Evolutionary conservation across 495 filamentous ascomycete species (phyloP).

Genomic region (Xeromyces bisporus): DNA sequence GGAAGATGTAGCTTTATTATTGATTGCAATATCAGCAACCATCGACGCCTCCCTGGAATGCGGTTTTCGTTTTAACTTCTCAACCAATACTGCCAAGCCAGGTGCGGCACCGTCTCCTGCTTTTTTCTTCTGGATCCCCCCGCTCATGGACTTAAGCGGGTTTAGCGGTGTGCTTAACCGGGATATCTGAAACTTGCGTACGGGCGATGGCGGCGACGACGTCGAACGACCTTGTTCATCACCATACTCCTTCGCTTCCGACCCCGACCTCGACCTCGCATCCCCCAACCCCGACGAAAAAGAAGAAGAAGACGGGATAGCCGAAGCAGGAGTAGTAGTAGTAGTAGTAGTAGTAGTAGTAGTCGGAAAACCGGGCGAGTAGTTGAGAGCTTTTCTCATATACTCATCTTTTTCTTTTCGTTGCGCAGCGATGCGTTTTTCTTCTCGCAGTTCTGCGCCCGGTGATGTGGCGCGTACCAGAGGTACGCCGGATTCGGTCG

Average conservation of each 20-base stretch:
- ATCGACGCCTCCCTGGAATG: constrained; percentile 26
- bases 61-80: constrained; percentile 22
- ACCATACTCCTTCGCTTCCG: no score
- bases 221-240: no score
- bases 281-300: background rate
- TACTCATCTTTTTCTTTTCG: constrained; percentile 19
- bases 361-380: constrained; percentile 1
- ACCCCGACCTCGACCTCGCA: no score
- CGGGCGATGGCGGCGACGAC: constrained; percentile 8
- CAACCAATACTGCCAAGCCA: constrained; percentile 25
- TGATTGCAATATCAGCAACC: constrained; percentile 17
- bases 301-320: background rate
- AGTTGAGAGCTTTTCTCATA: constrained; percentile 12
- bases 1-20: background rate
- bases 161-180: constrained; percentile 14
- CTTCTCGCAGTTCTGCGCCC: constrained; percentile 28
- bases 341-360: background rate
- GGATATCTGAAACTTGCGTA: constrained; percentile 30
- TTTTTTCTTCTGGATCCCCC: constrained; percentile 26
- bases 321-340: background rate
- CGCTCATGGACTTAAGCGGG: constrained; percentile 9
- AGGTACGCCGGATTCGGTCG: constrained; percentile 15
- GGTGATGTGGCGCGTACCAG: constrained; percentile 27
- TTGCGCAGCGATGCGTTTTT: constrained; percentile 14
- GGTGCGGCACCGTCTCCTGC: constrained; percentile 11